A percentile compares a stretch with the other conserved stretches of the same genome.
phyloP scores from a whole-genome alignment of 2,329 filamentous ascomycete genomes.

The Trichophyton mentagrophytes region DNA sequence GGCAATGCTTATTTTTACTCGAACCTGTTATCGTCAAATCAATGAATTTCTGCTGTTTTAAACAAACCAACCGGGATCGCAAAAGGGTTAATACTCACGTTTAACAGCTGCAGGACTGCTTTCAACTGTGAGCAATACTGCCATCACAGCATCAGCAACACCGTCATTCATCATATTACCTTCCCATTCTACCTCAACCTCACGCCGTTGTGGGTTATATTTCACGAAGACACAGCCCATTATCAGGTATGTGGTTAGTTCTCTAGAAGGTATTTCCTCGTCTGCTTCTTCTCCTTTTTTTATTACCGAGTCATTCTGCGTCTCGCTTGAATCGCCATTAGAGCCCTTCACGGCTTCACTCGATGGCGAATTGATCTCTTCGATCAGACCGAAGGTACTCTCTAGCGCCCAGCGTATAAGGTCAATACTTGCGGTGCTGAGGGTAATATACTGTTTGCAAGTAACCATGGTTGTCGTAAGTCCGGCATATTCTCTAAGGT shows the following conservation, averaged over 20 bases:
- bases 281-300: slow-evolving; percentile 31
- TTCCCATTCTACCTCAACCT: slow-evolving; percentile 91
- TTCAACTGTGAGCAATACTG: slow-evolving; percentile 81
- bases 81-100: slow-evolving; percentile 40
- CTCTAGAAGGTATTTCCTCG: slow-evolving; percentile 31
- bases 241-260: slow-evolving; percentile 44
- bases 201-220: slow-evolving; percentile 56
- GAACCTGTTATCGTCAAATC: slow-evolving; percentile 33
- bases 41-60: background rate
- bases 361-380: slow-evolving; percentile 32
- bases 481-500: slow-evolving; percentile 91
- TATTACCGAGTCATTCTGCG: slow-evolving; percentile 19
- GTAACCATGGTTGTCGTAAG: slow-evolving; percentile 87
- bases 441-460: slow-evolving; percentile 78
- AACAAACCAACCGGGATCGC: background rate
- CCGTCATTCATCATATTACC: slow-evolving; percentile 96
- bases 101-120: slow-evolving; percentile 90
- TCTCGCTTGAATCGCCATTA: slow-evolving; percentile 15
- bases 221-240: slow-evolving; percentile 87
- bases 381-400: slow-evolving; percentile 81
- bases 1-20: slow-evolving; percentile 48
- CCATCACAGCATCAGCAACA: slow-evolving; percentile 94
- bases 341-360: slow-evolving; percentile 13
- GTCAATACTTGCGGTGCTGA: slow-evolving; percentile 79
- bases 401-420: slow-evolving; percentile 89